These are phyloP conservation scores for Cicer arietinum DNA, from an alignment of 306 rosid species.

Conservation along the genomic window DNA sequence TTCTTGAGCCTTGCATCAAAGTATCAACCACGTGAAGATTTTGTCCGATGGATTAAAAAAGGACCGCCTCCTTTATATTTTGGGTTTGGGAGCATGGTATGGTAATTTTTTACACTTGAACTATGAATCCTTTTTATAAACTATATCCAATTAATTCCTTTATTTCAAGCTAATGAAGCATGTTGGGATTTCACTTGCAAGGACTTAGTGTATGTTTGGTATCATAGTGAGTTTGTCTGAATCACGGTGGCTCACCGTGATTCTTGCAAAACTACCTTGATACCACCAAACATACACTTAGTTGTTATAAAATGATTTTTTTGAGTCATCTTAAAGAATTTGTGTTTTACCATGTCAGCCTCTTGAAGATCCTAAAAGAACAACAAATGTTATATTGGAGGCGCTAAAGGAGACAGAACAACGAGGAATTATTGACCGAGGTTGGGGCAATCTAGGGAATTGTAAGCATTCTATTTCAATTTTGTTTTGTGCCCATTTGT, in stretches of 20 bases:
- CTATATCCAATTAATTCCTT: slow-evolving; percentile 4
- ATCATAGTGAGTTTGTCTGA: too few species aligned
- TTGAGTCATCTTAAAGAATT: slow-evolving; percentile 29
- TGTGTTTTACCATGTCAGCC: slow-evolving; percentile 64
- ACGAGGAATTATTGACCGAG: slow-evolving; percentile 89
- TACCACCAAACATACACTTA: too few species aligned
- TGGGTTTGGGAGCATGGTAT: slow-evolving; percentile 99
- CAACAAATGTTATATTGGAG: slow-evolving; percentile 74
- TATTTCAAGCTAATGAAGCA: slow-evolving; percentile 24
- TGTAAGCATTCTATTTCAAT: slow-evolving; percentile 55
- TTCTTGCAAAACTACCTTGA: too few species aligned
- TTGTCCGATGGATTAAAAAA: slow-evolving; percentile 76
- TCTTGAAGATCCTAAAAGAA: slow-evolving; percentile 78
- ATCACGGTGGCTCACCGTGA: too few species aligned
- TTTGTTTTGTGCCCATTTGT: slow-evolving; percentile 15
- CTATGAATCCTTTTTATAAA: slow-evolving; percentile 8
- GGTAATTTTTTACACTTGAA: slow-evolving; percentile 42
- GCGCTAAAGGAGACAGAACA: slow-evolving; percentile 82
- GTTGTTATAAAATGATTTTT: not conserved
- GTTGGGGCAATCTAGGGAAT: slow-evolving; percentile 94
- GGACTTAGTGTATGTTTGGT: not conserved
- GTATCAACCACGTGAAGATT: slow-evolving; percentile 77
- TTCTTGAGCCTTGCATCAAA: slow-evolving; percentile 77
- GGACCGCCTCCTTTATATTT: slow-evolving; percentile 86
- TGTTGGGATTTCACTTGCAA: slow-evolving; percentile 12